phyloP scores from a whole-genome alignment of 2,329 filamentous ascomycete genomes.

The Ophiocordyceps sinensis region DNA sequence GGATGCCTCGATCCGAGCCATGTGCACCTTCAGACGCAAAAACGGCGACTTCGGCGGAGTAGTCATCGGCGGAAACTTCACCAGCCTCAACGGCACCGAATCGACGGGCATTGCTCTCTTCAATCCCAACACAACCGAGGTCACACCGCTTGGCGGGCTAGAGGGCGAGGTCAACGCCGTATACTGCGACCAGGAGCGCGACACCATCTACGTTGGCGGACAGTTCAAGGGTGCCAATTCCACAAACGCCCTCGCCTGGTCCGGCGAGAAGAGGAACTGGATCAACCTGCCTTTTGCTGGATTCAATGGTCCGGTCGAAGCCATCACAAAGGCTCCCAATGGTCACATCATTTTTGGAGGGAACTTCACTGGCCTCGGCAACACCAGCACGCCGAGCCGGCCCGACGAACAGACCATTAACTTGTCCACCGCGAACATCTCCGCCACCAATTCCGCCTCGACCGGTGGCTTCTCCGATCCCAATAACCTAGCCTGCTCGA shows the following conservation, averaged over 20 bases:
- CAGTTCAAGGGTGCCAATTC: constrained; percentile 69
- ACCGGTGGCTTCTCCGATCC: constrained; percentile 58
- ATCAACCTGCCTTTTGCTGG: constrained; percentile 76
- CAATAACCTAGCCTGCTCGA: constrained; percentile 66
- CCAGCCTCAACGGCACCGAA: constrained; percentile 63
- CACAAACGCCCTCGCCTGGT: constrained; percentile 81
- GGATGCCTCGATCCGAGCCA: constrained; percentile 73
- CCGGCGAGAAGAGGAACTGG: constrained; percentile 49
- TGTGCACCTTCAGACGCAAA: constrained; percentile 63
- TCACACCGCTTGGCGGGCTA: constrained; percentile 67
- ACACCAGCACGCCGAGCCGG: constrained; percentile 52
- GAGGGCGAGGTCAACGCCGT: constrained; percentile 71
- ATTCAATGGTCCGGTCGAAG: constrained; percentile 83
- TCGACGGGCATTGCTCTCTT: constrained; percentile 72
- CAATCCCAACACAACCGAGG: constrained; percentile 53
- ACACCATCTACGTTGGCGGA: constrained; percentile 83
- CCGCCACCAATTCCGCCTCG: constrained; percentile 46
- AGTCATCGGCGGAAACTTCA: constrained; percentile 89
- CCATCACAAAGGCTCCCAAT: constrained; percentile 66
- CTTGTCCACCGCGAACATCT: constrained; percentile 62
- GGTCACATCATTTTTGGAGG: constrained; percentile 89
- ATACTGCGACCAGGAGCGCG: constrained; percentile 62
- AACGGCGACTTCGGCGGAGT: constrained; percentile 58
- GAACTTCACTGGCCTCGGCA: constrained; percentile 75
- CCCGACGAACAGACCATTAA: constrained; percentile 73